These are phyloP conservation scores for Fonsecaea erecta DNA, from an alignment of 2,329 filamentous ascomycete genomes.

Conservation along the genomic window DNA sequence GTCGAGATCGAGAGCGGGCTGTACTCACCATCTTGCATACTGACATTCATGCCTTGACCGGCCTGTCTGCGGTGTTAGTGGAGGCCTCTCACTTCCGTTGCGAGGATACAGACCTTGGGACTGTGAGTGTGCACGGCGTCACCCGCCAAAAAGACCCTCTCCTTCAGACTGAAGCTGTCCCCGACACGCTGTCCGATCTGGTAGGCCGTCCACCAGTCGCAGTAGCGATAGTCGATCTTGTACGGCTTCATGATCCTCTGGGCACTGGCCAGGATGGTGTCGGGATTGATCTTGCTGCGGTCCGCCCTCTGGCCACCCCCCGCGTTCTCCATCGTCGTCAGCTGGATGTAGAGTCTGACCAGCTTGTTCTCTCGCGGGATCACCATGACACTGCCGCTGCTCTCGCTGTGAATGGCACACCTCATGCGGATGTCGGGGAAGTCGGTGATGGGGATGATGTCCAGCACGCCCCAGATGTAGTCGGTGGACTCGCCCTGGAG, in stretches of 20 bases:
- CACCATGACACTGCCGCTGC: conserved; percentile 65
- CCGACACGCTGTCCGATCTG: conserved; percentile 70
- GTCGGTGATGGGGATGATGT: conserved; percentile 60
- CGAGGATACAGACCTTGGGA: conserved; percentile 1
- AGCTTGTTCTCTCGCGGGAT: conserved; percentile 68
- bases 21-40: conserved; percentile 64
- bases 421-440: conserved; percentile 65
- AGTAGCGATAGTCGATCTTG: conserved; percentile 65
- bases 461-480: conserved; percentile 54
- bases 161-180: conserved; percentile 59
- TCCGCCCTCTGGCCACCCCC: conserved; percentile 48
- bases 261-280: conserved; percentile 66
- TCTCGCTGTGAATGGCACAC: conserved; percentile 62
- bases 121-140: conserved; percentile 64
- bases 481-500: conserved; percentile 60
- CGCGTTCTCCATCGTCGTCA: conserved; percentile 28
- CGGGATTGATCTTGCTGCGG: conserved; percentile 65
- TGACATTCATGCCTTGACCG: conserved; percentile 74
- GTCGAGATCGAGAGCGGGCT: neutral
- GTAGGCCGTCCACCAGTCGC: conserved; percentile 71
- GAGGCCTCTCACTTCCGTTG: too few relatives aligned
- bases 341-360: conserved; percentile 54
- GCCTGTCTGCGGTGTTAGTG: conserved; percentile 59
- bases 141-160: conserved; percentile 71
- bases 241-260: conserved; percentile 70